Evolutionary conservation across 768 basidiomycete species (phyloP), one percentile per base, ranked within the genome.

Genomic region (Lepiota subincarnata): DNA sequence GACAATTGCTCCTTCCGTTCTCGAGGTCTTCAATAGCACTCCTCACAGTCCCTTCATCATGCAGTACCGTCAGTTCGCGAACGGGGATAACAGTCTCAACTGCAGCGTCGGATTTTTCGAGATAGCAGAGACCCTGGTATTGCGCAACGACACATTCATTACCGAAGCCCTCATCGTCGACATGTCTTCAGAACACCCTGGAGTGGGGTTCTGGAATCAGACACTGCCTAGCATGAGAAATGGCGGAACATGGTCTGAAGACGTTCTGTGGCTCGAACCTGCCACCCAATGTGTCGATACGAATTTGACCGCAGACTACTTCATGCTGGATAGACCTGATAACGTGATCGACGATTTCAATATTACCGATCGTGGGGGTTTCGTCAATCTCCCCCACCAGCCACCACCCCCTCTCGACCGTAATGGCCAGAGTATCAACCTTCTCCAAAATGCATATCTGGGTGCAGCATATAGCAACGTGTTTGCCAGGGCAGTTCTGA

Each of bases 201-300:
- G 50, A 10, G 24, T 52, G 5, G 42, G 50, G 6, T 36, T 52
- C 6, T 44, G 41, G 50, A 52, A 52, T n/a, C 41, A 44, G 20
- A 52, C 41, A 3, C 28, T 52, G 0, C 50, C 50, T 2, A 28
- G 39, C 0, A 40, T 52, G 1, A 14, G n/a, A 6, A 13, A 43
- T 1, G 60, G 63, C 6, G 58, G 41, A 2, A 34, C n/a, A 2
- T 64, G 63, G 63, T 58, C 59, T 6, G 52, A 62, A 22, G 60
- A 62, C 4, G 41, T 64, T 16, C 44, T 64, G 2, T 64, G 63
- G 62, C 50, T 64, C 6, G 61, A 64, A 24, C 63, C 63, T 1
- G 57, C 59, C 19, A 58, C 63, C 2, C 14, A 42, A 14, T 64
- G 61, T 34, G 59, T 61, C 48, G 54, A 64, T 42, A 60, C 61